Conservation (phyloP, 2,329 filamentous ascomycete species). For the Ascochyta pisi region DNA sequence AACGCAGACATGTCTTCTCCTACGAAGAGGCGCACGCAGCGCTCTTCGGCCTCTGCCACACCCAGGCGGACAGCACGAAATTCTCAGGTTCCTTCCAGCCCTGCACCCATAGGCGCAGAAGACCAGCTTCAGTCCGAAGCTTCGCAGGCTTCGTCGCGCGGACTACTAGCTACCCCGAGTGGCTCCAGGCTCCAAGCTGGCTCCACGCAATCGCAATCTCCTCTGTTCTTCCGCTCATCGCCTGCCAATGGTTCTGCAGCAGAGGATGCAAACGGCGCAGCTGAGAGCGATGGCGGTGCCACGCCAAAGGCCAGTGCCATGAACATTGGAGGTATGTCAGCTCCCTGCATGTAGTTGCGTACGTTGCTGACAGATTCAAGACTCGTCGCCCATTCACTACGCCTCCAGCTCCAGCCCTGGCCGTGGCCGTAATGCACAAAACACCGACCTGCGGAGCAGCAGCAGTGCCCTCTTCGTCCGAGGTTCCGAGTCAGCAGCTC, state of each 20-base stretch:
- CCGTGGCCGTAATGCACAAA: slow-evolving; percentile 63
- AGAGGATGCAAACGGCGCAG: slow-evolving; percentile 50
- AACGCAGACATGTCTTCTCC: slow-evolving; percentile 66
- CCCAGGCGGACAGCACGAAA: slow-evolving; percentile 62
- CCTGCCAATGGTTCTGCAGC: slow-evolving; percentile 56
- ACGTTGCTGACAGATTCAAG: slow-evolving; percentile 55
- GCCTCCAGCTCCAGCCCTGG: slow-evolving; percentile 87
- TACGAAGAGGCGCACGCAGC: slow-evolving; percentile 61
- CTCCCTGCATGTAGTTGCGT: background rate
- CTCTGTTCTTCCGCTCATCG: slow-evolving; percentile 76
- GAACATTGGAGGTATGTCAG: slow-evolving; percentile 65
- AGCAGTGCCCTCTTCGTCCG: slow-evolving; percentile 87
- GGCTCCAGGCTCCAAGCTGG: slow-evolving; percentile 52
- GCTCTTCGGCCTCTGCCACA: slow-evolving; percentile 62
- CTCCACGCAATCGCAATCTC: slow-evolving; percentile 76
- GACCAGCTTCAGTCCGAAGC: slow-evolving; percentile 54
- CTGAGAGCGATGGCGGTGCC: slow-evolving; percentile 65
- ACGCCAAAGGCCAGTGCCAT: slow-evolving; percentile 73
- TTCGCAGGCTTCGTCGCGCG: slow-evolving; percentile 48
- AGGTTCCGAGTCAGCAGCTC: slow-evolving; percentile 61
- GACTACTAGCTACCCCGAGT: slow-evolving; percentile 55
- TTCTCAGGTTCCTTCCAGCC: slow-evolving; percentile 61
- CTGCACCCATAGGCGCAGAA: slow-evolving; percentile 54
- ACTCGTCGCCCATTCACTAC: slow-evolving; percentile 92
- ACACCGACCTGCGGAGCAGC: slow-evolving; percentile 78